Conservation (phyloP, 345 rosid species). For the Hirschfeldia incana region DNA sequence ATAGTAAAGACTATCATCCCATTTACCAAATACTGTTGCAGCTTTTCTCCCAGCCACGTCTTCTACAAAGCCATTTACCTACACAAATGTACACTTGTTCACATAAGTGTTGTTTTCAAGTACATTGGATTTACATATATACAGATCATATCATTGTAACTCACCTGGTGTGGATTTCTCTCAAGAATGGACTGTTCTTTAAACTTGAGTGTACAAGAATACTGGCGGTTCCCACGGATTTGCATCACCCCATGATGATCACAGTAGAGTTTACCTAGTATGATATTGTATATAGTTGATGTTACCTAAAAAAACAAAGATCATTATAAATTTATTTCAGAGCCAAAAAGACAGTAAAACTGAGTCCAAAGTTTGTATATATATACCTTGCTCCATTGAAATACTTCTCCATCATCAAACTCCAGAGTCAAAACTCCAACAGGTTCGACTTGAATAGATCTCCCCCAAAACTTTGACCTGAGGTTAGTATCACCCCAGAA, state of each 20-base stretch:
- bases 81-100: neutral
- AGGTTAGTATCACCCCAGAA: conserved; percentile 97
- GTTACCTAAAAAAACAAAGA: conserved; percentile 63
- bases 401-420: conserved; percentile 96
- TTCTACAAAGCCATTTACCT: conserved; percentile 94
- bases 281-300: conserved; percentile 85
- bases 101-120: conserved; percentile 11
- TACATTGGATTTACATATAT: neutral
- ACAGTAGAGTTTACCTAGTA: conserved; percentile 84
- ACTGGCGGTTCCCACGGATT: conserved; percentile 70
- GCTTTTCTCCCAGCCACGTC: conserved; percentile 61
- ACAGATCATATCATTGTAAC: conserved; percentile 1
- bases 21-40: conserved; percentile 86
- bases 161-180: conserved; percentile 91
- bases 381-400: conserved; percentile 94
- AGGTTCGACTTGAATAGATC: conserved; percentile 97
- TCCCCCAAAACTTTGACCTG: conserved; percentile 94
- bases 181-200: conserved; percentile 91
- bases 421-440: conserved; percentile 79
- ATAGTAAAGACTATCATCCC: conserved; percentile 90
- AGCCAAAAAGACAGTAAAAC: conserved; percentile 10
- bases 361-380: neutral
- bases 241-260: conserved; percentile 95
- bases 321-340: conserved; percentile 17
- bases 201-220: conserved; percentile 91